These are phyloP conservation scores for Monosporascus sp. DNA, from an alignment of 2,329 filamentous ascomycete species.

Conservation along the genomic window DNA sequence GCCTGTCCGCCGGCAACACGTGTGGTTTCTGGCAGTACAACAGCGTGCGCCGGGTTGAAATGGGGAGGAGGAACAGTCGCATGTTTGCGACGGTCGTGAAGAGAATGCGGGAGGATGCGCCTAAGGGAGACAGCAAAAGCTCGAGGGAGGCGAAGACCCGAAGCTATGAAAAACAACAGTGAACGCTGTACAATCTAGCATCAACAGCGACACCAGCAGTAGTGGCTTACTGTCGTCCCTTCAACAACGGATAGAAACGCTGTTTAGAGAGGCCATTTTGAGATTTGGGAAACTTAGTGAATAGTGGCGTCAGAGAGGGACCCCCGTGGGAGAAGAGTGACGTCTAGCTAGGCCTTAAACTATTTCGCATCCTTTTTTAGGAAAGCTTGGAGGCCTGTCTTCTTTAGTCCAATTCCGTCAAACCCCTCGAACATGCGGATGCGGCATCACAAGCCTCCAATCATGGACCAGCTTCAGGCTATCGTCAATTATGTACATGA, in stretches of 20 bases:
- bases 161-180: no score
- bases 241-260: no score
- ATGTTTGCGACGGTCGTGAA: slow-evolving; percentile 42
- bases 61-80: slow-evolving; percentile 89
- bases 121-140: neutral
- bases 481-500: neutral
- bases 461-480: neutral
- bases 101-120: neutral
- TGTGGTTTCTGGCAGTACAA: slow-evolving; percentile 82
- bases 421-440: neutral
- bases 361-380: neutral
- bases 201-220: no score
- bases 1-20: slow-evolving; percentile 45
- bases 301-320: neutral
- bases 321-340: neutral
- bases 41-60: slow-evolving; percentile 84
- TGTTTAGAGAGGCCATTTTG: neutral
- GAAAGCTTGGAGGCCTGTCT: neutral
- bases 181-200: no score
- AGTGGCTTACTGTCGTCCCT: no score
- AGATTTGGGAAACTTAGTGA: neutral
- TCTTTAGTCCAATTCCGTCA: neutral
- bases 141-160: no score
- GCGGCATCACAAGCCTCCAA: neutral
- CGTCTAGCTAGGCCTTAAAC: neutral